A percentile compares a stretch with the other conserved stretches of the same genome.
Conservation (phyloP, 2,329 filamentous ascomycete species). For the Aspergillus hiratsukae region DNA sequence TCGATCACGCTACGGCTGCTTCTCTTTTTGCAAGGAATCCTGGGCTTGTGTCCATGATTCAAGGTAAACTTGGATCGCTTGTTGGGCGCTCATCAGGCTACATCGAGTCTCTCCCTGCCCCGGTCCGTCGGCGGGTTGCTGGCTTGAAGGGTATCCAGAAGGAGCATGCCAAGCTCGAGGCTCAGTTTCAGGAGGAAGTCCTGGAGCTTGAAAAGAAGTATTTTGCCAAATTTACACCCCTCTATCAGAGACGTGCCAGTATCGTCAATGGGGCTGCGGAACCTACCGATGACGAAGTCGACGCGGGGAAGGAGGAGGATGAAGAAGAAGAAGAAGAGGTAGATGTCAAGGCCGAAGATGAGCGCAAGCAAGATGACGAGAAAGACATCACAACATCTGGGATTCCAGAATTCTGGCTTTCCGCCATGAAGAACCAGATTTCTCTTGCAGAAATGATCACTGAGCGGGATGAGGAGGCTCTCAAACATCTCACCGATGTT, state of each 20-base stretch:
- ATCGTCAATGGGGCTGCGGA: constrained; percentile 87
- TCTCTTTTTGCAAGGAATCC: constrained; percentile 96
- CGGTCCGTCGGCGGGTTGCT: constrained; percentile 87
- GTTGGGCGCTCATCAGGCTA: constrained; percentile 96
- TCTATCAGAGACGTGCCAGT: constrained; percentile 89
- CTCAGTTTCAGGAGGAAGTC: constrained; percentile 97
- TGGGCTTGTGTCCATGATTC: constrained; percentile 92
- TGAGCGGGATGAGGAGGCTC: constrained; percentile 88
- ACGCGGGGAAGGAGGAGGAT: constrained; percentile 76
- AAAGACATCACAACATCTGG: constrained; percentile 57
- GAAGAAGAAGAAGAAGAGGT: constrained; percentile 60
- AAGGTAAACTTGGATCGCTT: constrained; percentile 88
- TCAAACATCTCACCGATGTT: constrained; percentile 85
- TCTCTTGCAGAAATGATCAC: constrained; percentile 98
- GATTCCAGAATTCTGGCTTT: constrained; percentile 99
- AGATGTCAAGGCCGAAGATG: constrained; percentile 56
- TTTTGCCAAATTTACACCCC: constrained; percentile 95
- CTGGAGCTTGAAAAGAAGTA: constrained; percentile 99
- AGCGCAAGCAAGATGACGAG: constrained; percentile 44
- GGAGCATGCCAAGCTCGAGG: constrained; percentile 96
- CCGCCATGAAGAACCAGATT: constrained; percentile 99
- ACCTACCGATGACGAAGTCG: constrained; percentile 81
- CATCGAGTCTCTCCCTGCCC: constrained; percentile 86
- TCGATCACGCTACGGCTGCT: constrained; percentile 80
- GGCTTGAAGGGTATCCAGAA: constrained; percentile 98